Conservation (phyloP, 352 stramenopile species). For the Globisporangium barbulae region DNA sequence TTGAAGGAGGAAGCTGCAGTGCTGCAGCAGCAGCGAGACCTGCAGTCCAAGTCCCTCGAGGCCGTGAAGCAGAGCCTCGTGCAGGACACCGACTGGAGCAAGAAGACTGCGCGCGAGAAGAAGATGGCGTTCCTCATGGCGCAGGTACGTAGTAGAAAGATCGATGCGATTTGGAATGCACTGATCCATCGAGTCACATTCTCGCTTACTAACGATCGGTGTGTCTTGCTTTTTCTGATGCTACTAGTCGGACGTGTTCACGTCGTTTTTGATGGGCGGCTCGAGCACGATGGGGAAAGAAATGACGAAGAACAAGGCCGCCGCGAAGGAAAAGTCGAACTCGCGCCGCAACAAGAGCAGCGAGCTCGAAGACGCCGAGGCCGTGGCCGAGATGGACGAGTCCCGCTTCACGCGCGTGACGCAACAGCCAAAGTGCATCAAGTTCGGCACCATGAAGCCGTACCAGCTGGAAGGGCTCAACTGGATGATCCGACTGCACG, state of each 20-base stretch:
- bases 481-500: conserved; percentile 94
- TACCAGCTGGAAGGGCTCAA: conserved; percentile 88
- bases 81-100: conserved; percentile 45
- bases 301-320: conserved; percentile 55
- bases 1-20: conserved; percentile 66
- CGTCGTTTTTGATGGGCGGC: conserved; percentile 84
- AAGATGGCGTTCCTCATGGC: conserved; percentile 89
- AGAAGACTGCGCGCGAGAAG: conserved; percentile 55
- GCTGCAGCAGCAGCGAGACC: conserved; percentile 72
- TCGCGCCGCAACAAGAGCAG: conserved; percentile 57
- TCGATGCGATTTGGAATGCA: neutral
- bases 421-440: conserved; percentile 78
- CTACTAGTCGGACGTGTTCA: conserved; percentile 80
- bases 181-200: neutral
- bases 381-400: conserved; percentile 76
- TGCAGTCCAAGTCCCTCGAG: conserved; percentile 71
- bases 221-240: neutral
- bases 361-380: conserved; percentile 68
- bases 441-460: conserved; percentile 87
- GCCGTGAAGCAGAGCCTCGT: conserved; percentile 58
- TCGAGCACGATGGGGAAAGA: conserved; percentile 73
- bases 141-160: conserved; percentile 25
- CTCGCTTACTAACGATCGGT: neutral
- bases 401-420: conserved; percentile 78
- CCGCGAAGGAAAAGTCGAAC: conserved; percentile 34